Conservation (phyloP, 73 alveolate genomes). For the Halteria grandinella region DNA sequence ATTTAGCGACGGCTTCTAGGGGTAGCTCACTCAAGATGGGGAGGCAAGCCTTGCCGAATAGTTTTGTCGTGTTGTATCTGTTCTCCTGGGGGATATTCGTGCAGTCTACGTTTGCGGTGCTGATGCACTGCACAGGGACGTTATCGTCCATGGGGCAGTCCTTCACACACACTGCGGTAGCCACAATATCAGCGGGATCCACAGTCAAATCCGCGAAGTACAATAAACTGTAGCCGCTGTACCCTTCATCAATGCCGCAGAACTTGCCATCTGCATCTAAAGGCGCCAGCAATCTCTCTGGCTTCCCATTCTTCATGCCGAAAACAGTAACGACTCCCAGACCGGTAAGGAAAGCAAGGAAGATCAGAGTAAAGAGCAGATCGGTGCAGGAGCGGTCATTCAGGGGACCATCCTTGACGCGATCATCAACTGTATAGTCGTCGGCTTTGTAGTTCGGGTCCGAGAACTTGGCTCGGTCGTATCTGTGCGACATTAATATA, state of each 20-base stretch:
- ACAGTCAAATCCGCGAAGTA: slow-evolving; percentile 24
- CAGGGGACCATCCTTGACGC: slow-evolving; percentile 85
- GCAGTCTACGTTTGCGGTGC: too few species aligned
- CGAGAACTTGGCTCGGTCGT: too few species aligned
- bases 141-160: slow-evolving; percentile 17
- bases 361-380: slow-evolving; percentile 83
- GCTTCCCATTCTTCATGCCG: slow-evolving; percentile 88
- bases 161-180: slow-evolving; percentile 24
- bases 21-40: slow-evolving; percentile 14
- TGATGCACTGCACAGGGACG: too few species aligned
- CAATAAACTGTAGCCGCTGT: slow-evolving; percentile 7
- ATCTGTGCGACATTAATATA: too few species aligned
- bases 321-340: slow-evolving; percentile 77
- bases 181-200: neutral
- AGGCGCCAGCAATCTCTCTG: slow-evolving; percentile 63
- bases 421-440: slow-evolving; percentile 34
- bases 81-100: too few species aligned
- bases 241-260: slow-evolving; percentile 33
- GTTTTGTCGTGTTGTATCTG: too few species aligned
- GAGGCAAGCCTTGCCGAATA: slow-evolving; percentile 23
- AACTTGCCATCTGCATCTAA: slow-evolving; percentile 65
- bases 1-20: neutral
- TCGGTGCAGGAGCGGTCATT: slow-evolving; percentile 93
- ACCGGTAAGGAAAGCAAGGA: slow-evolving; percentile 80
- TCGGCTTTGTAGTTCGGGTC: too few species aligned